Base-by-base conservation (phyloP, 106 monocot species). In the Dioscorea zingiberensis region DNA sequence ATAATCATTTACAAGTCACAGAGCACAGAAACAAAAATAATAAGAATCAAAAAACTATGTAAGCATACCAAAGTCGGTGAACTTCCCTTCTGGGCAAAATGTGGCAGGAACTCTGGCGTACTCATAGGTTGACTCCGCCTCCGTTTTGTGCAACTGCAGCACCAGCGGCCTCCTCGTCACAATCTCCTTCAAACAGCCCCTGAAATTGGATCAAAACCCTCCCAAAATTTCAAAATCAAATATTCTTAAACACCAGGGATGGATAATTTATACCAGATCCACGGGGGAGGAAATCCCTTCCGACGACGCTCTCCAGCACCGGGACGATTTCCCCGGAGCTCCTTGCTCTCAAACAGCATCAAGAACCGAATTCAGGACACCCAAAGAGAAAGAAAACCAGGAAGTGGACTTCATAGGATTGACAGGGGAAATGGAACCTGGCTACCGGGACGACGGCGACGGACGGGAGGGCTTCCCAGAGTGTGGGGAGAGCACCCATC, bases 141-240 rank as follows among this genome's bases (percentile, higher is more conserved):
- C 82, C 28, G 82, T 84, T 74, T 90, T 87, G 72, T 94, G 94
- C 46, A 94, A 80, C 73, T 94, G 94, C 71, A 94, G 70, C 79
- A 94, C 94, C 55, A 94, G 65, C 32, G 94, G 94, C 65, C 94
- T 82, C 79, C 94, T 86, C 59, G 94, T 94, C 70, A 94, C 94
- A 66, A 94, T 94, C n/a, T n/a, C 94, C 94, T 94, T 66, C 25
- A 22, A 9, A 21, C 47, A 64, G 3, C 71, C 55, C 29, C 44
- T 1, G 29, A 55, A 26, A 68, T 60, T n/a, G n/a, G 62, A 69
- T 13, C 7, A 47, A 32, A 69, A 59, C 11, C 44, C 10, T 15
- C 24, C 0, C n/a, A 55, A 22, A 17, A 45, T 44, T 7, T 18
- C n/a, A n/a, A n/a, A 19, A 5, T 30, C 25, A 12, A 61, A 60